Evolutionary conservation across 352 stramenopile genomes (phyloP), one percentile per base, ranked within the genome.

Genomic region (Pilasporangium apinafurcum): DNA sequence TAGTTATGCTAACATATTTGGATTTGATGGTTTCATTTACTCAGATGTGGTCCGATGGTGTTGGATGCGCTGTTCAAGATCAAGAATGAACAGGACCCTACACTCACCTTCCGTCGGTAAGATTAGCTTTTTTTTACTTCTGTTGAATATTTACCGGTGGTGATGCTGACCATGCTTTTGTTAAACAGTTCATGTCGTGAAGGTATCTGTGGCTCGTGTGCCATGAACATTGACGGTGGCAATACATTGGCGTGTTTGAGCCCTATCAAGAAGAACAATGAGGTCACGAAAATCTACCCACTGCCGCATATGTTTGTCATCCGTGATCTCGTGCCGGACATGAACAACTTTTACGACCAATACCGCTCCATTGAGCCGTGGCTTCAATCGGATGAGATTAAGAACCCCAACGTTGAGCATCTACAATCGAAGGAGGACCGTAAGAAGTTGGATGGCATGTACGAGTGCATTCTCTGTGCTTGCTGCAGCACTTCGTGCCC

Each of bases 391-490:
- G 82, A 94, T 48, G 71, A 85, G 45, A 67, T 82, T 20, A 96
- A 96, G 51, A 60, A 83, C 12, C 60, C 80, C 30, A 96, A 96
- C 49, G 66, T 86, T 26, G 81, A 95, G 62, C 79, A 92, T 62
- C 44, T 92, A 36, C 80, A 93, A 62, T 94, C 79, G 39, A 94
- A 95, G 42, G 86, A 98, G 44, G 97, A 99, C 78, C 86, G 97
- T 47, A 97, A 98, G 78, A 99, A 99, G 68, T 77, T 99, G 8
- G 97, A 99, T 66, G 96, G 97, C 51, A 99, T 99, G 96, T 99
- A 99, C 71, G 97, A 99, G 80, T 99, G 96, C 73, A 99, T 99
- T 54, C 81, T 99, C 16, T 99, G 97, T 70, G 96, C 96, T 18
- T 99, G 97, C 77, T 99, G 97, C 79, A 96, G 77, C 52, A 99